A percentile compares a stretch with the other conserved stretches of the same genome.
Conservation (phyloP, 2,329 filamentous ascomycete genomes). For the Pseudopyrenochaeta lycopersici region DNA sequence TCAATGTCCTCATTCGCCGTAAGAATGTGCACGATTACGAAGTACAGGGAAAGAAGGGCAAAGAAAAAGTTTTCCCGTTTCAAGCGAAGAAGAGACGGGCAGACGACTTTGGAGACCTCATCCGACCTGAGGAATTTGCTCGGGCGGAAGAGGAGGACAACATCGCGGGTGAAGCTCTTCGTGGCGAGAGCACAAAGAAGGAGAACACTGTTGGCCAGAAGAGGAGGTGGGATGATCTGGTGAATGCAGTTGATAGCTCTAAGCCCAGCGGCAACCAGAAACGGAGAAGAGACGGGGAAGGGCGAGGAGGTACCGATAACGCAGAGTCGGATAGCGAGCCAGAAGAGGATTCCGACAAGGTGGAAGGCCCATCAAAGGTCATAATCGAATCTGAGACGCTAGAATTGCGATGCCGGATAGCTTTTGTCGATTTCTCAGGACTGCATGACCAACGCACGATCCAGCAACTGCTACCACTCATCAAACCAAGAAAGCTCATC, state of each 20-base stretch:
- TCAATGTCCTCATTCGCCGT: slow-evolving; percentile 87
- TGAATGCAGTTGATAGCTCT: slow-evolving; percentile 49
- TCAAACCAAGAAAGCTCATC: slow-evolving; percentile 92
- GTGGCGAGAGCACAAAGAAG: slow-evolving; percentile 59
- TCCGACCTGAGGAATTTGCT: slow-evolving; percentile 92
- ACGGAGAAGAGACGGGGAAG: slow-evolving; percentile 59
- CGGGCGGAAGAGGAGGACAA: slow-evolving; percentile 90
- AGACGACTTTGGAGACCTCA: slow-evolving; percentile 94
- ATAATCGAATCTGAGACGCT: slow-evolving; percentile 71
- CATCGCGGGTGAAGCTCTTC: slow-evolving; percentile 71
- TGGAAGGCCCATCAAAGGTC: slow-evolving; percentile 78
- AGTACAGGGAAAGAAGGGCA: slow-evolving; percentile 87
- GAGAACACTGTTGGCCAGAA: slow-evolving; percentile 78
- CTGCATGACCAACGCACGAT: slow-evolving; percentile 93
- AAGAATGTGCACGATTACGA: slow-evolving; percentile 95
- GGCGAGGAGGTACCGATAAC: slow-evolving; percentile 33
- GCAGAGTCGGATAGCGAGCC: slow-evolving; percentile 57
- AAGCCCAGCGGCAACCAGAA: slow-evolving; percentile 62
- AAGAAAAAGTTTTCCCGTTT: slow-evolving; percentile 91
- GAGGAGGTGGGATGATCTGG: slow-evolving; percentile 85
- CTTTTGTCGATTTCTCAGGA: slow-evolving; percentile 90
- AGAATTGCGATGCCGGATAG: slow-evolving; percentile 76
- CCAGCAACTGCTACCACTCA: slow-evolving; percentile 92
- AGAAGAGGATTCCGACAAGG: slow-evolving; percentile 62
- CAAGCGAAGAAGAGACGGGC: slow-evolving; percentile 78